Evolutionary conservation across 352 stramenopile species (phyloP), one percentile per base, ranked within the genome.

Genomic region (Phytopythium cucurbitacearum): DNA sequence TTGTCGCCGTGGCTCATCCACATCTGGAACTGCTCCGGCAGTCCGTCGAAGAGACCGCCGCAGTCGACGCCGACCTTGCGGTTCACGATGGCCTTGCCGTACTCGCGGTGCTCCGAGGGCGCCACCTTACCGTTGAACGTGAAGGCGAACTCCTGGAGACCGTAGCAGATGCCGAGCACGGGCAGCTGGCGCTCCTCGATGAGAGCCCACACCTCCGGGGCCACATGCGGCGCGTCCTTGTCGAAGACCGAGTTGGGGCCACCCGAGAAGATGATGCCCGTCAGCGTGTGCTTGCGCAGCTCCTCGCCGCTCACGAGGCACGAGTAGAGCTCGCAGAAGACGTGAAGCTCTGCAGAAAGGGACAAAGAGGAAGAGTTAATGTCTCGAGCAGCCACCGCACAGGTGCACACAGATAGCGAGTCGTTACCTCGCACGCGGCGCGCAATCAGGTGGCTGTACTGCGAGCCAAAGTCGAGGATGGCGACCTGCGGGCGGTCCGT

Each of bases 1-100:
- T 99, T 99, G 79, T 99, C 97, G 35, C 96, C 97, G 76, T 99
- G 97, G 69, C 90, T 98, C 97, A 99, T 99, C 97, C 97, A 99
- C 78, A 99, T 94, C 73, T 98, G 91, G 71, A 98, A 98, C 53
- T 97, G 81, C 28, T 95, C 87, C 16, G 97, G 78, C 34, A 95
- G 82, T 10, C 88, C 95, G 13, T 94, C 68, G 58, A 99, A 94
- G 11, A 99, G 76, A 2, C 73, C 72, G 43, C 68, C 76, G 54
- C 71, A 84, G 57, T 81, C 67, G 32, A 73, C 65, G 44, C 51
- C 76, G 32, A 61, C 68, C 65, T 89, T 77, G 39, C 67, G 60
- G 67, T 73, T 80, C 1, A 99, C 94, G 34, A 96, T 92, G 40
- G 97, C 89, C 71, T 98, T 98, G 57, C 97, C 97, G 72, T 99